Conservation (phyloP, 306 rosid genomes). For the Glycyrrhiza uralensis region DNA sequence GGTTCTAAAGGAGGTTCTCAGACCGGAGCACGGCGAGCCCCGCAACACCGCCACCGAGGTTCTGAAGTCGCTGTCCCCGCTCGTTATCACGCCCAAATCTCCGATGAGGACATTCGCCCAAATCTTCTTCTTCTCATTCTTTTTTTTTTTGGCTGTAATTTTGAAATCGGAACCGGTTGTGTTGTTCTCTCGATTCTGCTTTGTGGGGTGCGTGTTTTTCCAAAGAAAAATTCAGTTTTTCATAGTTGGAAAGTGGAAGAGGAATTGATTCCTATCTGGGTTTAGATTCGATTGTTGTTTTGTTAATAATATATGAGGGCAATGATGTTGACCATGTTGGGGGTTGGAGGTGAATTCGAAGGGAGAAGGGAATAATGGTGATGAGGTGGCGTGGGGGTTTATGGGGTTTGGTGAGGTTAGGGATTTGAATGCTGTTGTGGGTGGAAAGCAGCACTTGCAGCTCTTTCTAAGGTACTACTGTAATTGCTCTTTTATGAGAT, state of each 20-base stretch:
- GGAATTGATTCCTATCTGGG: too few species aligned
- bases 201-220: too few species aligned
- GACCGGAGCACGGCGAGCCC: conserved; percentile 66
- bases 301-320: too few species aligned
- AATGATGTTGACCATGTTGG: too few species aligned
- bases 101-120: conserved; percentile 64
- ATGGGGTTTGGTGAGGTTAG: conserved; percentile 53
- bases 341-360: conserved; percentile 53
- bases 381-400: conserved; percentile 60
- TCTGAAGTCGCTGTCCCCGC: conserved; percentile 48
- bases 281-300: too few species aligned
- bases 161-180: too few species aligned
- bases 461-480: conserved; percentile 70
- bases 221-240: too few species aligned
- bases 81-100: conserved; percentile 61
- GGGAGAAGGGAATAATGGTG: conserved; percentile 38
- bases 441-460: conserved; percentile 56
- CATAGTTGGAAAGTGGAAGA: too few species aligned
- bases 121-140: too few species aligned
- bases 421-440: conserved; percentile 12
- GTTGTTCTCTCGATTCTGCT: too few species aligned
- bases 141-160: too few species aligned
- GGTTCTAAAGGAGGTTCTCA: conserved; percentile 52
- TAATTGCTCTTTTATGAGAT: not conserved
- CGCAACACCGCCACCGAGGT: conserved; percentile 64